Percentiles rank a stretch among this genome's conserved stretches.
Evolutionary conservation across 1,139 yeast genomes (phyloP).

Genomic region (Arxiozyma heterogenica): DNA sequence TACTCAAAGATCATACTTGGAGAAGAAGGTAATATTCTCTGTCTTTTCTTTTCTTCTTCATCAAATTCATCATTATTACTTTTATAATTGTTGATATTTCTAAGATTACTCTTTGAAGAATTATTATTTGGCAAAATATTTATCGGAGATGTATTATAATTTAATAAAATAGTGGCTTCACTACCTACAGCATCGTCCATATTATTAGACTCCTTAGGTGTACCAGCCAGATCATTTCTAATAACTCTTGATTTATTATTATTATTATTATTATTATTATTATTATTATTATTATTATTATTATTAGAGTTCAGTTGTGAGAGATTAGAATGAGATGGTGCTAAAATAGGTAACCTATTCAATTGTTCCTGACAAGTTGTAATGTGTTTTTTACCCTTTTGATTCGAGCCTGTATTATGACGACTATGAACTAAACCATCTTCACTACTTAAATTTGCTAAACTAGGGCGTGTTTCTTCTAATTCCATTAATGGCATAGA

Average conservation of each 20-base stretch:
- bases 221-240: not conserved
- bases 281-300: not conserved
- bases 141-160: conserved; percentile 7
- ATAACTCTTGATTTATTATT: not conserved
- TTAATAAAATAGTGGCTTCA: conserved; percentile 8
- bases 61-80: conserved; percentile 9
- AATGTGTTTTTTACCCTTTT: not conserved
- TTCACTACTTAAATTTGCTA: conserved; percentile 8
- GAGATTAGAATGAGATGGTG: conserved; percentile 1
- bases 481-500: conserved; percentile 28
- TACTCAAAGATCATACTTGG: conserved; percentile 28
- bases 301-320: not conserved
- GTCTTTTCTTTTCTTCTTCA: conserved; percentile 14
- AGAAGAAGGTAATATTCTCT: conserved; percentile 27
- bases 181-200: conserved; percentile 4
- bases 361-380: conserved; percentile 11
- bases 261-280: not conserved
- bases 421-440: not conserved
- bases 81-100: not conserved
- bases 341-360: conserved; percentile 9
- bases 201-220: not conserved
- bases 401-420: not conserved
- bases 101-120: not conserved
- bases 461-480: conserved; percentile 11
- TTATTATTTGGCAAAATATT: not conserved